Evolutionary conservation across 305 asterid genomes (phyloP), one percentile per base, ranked within the genome.

Genomic region (Fraxinus ornus): DNA sequence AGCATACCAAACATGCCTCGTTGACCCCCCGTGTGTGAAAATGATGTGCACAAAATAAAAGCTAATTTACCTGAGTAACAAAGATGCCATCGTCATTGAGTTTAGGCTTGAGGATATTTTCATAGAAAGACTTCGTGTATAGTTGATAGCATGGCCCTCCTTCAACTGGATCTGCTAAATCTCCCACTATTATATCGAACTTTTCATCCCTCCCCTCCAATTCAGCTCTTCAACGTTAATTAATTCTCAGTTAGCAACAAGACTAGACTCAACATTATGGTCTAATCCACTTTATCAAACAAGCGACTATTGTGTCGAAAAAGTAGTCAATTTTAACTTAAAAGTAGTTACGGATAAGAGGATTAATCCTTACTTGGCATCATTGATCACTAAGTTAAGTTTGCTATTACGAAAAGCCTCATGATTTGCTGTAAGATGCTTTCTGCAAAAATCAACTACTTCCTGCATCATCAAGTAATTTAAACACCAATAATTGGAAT

Each of bases 91-190:
- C 85, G 13, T 76, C 85, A 32, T 64, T 89, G 80, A 95, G 98
- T 91, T 94, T 94, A 19, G 98, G 97, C 89, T 94, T 95, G 82
- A 95, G 88, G 74, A 94, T 88, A n/a, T 93, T 91, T 84, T 94
- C 82, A 55, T 95, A 95, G 91, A 95, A 95, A 52, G 94, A 89
- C 39, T 94, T 94, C 1, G 99, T 95, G 73, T 95, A 95, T 22
- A 95, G 94, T 76, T 95, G 97, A 83, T 95, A 92, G 75, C 99
- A 95, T 28, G 99, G 99, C 35, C 99, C 99, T 79, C 99, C 99
- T 90, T 94, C 97, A 66, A 95, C 98, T 84, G 99, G 99, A 86
- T 95, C 99, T 0, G 99, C 99, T 78, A 95, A 90, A 85, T 95
- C 99, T 81, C 99, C 99, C 79, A 95, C 98, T 66, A 95, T 94